Base-by-base conservation (phyloP, 768 basidiomycete genomes). In the Porphyrellus cyaneotinctus region DNA sequence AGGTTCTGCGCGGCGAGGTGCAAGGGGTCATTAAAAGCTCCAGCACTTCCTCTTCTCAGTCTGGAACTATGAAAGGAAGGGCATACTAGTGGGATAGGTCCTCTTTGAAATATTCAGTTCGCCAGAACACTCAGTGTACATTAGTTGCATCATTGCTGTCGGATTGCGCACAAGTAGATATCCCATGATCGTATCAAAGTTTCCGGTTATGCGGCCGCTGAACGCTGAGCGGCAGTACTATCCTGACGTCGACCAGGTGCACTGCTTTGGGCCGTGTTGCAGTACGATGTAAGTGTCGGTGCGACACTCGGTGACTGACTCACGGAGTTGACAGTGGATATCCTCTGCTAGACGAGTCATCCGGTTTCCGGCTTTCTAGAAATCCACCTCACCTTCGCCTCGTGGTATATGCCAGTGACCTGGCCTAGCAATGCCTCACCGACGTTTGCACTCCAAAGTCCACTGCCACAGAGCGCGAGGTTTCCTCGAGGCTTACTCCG, bases 401-500 rank as follows among this genome's bases (percentile, higher is more conserved):
- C 63, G 50, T 61, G 64, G 56, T 30, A 47, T 20, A 32, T 33
- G 39, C 15, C n/a, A n/a, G n/a, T n/a, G n/a, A n/a, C 48, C 28
- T 43, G 23, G 43, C 18, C 32, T 44, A 54, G 53, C 52, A 39
- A 47, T 60, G 60, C 47, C 33, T 32, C 37, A 23, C 50, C 54
- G 58, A 56, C 55, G 41, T 26, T 46, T 43, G 42, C 20, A 26
- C 17, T 46, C 30, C 14, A 41, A 47, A 23, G 31, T 28, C 35
- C 64, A 71, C 57, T 28, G 69, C 67, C 67, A 58, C 57, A 43
- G 33, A 24, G 43, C 53, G 52, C 44, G 37, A 64, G 64, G 58
- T 42, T 49, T 13, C 64, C 69, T 69, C 58, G 62, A 70, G 67
- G 67, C 54, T n/a, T n/a, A n/a, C n/a, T 36, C 23, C 46, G 33